phyloP scores from a whole-genome alignment of 1,284 basidiomycete species.

The Rhodotorula sp. region DNA sequence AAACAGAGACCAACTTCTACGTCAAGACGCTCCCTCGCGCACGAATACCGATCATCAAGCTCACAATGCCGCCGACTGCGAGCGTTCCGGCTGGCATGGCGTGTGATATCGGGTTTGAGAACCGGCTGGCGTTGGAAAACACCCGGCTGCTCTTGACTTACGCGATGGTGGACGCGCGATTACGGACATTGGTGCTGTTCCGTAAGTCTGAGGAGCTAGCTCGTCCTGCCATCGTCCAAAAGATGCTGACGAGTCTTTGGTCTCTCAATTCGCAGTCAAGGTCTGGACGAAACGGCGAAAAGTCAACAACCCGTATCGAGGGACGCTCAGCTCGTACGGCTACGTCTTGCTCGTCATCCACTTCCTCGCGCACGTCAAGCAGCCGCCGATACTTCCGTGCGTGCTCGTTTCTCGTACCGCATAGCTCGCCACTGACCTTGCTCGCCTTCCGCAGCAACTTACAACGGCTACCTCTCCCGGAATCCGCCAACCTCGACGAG shows the following conservation, averaged over 20 bases:
- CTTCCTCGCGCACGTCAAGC: constrained; percentile 95
- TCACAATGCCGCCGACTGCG: constrained; percentile 84
- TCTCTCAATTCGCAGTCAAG: constrained; percentile 65
- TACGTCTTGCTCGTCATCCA: constrained; percentile 97
- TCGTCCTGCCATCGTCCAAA: no score
- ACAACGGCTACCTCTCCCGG: constrained; percentile 6
- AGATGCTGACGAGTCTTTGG: neutral
- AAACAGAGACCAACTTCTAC: constrained; percentile 87
- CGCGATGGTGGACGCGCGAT: constrained; percentile 91
- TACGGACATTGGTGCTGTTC: constrained; percentile 92
- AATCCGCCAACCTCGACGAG: constrained; percentile 59
- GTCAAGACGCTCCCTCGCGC: constrained; percentile 96
- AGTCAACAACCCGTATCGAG: constrained; percentile 97
- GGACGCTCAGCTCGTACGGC: constrained; percentile 94
- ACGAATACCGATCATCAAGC: constrained; percentile 97
- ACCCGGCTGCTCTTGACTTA: constrained; percentile 94
- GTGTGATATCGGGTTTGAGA: constrained; percentile 98
- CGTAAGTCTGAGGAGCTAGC: constrained; percentile 59
- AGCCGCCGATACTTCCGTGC: constrained; percentile 79
- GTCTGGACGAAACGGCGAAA: constrained; percentile 98
- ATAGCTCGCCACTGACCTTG: neutral
- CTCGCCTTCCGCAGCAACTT: neutral
- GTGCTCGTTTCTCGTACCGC: constrained; percentile 9
- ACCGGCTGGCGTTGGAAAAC: constrained; percentile 93
- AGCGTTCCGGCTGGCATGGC: constrained; percentile 80